These are phyloP conservation scores for Candida mesenterica DNA, from an alignment of 1,139 yeast species.

Conservation along the genomic window DNA sequence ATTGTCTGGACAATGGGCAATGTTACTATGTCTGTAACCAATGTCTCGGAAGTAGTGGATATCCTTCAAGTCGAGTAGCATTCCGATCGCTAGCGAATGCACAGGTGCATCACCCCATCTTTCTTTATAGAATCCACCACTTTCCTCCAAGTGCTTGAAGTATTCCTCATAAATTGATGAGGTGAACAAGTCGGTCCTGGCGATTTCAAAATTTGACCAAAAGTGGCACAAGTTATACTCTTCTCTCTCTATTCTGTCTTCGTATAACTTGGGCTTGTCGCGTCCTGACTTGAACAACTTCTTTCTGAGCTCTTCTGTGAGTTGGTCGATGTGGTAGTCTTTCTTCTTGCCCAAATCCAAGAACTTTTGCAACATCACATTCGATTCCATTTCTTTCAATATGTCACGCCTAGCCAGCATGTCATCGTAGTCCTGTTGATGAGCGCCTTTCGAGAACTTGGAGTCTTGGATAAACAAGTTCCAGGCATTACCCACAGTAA, in stretches of 20 bases:
- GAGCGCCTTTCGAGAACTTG: constrained; percentile 22
- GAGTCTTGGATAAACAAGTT: constrained; percentile 45
- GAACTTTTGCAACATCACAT: constrained; percentile 25
- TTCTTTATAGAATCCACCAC: constrained; percentile 83
- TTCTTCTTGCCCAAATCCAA: constrained; percentile 16
- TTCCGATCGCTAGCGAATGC: constrained; percentile 79
- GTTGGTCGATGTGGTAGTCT: constrained; percentile 14
- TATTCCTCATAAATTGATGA: constrained; percentile 62
- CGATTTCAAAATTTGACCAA: constrained; percentile 94
- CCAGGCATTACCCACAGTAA: constrained; percentile 61
- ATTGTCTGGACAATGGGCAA: constrained; percentile 83
- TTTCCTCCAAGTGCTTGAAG: constrained; percentile 61
- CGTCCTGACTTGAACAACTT: constrained; percentile 25
- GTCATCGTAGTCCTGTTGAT: constrained; percentile 23
- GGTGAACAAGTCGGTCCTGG: constrained; percentile 69
- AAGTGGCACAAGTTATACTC: constrained; percentile 82
- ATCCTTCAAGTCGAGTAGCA: constrained; percentile 63
- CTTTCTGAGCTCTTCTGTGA: constrained; percentile 11
- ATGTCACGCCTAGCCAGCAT: constrained; percentile 20
- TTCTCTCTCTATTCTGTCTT: constrained; percentile 60
- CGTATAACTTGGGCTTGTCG: constrained; percentile 36
- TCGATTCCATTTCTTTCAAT: constrained; percentile 26
- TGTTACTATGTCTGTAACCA: constrained; percentile 77
- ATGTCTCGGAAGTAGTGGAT: constrained; percentile 88
- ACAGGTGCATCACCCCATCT: constrained; percentile 97